Percentiles rank a stretch among this genome's conserved stretches.
Conservation (phyloP, 768 basidiomycete species). For the Calocera viscosa region DNA sequence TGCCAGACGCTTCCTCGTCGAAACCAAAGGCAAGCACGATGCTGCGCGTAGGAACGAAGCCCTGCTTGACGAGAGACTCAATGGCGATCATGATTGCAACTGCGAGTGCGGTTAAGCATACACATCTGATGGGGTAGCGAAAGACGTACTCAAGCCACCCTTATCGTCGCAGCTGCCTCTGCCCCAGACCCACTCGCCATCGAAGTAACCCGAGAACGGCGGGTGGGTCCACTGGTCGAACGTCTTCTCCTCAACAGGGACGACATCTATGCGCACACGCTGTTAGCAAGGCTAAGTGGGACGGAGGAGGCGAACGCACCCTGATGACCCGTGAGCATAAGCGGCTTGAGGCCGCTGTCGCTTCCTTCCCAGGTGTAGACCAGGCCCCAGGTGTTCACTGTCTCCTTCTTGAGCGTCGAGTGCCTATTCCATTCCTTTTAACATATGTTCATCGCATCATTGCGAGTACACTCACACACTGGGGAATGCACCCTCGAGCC, state of each 20-base stretch:
- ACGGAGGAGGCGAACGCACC: neutral
- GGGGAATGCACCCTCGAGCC: conserved; percentile 47
- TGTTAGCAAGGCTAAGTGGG: neutral
- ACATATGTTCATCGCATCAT: neutral
- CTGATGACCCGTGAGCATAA: conserved; percentile 58
- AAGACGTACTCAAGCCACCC: conserved; percentile 12
- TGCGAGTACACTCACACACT: conserved; percentile 35
- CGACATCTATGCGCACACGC: conserved; percentile 36
- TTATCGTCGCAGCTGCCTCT: conserved; percentile 67
- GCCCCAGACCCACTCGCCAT: conserved; percentile 62
- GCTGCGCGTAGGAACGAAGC: conserved; percentile 51
- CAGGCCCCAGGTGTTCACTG: conserved; percentile 64
- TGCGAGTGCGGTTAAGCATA: neutral
- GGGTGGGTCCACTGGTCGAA: conserved; percentile 45
- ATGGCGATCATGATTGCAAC: conserved; percentile 29
- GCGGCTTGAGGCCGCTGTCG: conserved; percentile 47
- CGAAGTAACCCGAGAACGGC: conserved; percentile 51
- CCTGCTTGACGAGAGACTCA: conserved; percentile 48
- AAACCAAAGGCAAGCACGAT: conserved; percentile 51
- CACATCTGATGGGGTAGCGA: neutral
- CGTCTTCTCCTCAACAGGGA: conserved; percentile 49
- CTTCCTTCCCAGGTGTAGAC: conserved; percentile 61
- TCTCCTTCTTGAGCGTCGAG: conserved; percentile 38
- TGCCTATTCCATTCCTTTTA: conserved; percentile 33
- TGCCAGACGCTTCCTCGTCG: conserved; percentile 45